Percentiles rank a stretch among this genome's conserved stretches.
Conservation (phyloP, 2,329 filamentous ascomycete species). For the Thyridium curvatum region DNA sequence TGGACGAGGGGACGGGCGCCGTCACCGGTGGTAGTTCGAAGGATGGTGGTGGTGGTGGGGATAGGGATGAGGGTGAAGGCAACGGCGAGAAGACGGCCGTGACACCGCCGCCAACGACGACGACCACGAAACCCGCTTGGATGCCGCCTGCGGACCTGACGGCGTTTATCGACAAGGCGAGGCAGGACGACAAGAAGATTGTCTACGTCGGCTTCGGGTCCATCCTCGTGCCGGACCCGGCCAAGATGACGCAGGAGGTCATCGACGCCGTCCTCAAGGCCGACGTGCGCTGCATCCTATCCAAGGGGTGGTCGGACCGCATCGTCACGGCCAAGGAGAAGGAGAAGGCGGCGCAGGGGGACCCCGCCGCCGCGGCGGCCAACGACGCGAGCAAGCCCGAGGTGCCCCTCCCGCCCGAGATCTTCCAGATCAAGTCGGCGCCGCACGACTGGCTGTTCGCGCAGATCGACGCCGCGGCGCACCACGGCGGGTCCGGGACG, state of each 20-base stretch:
- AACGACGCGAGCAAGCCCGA: conserved; percentile 45
- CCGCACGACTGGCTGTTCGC: conserved; percentile 96
- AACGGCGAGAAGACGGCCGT: neutral
- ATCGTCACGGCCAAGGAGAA: conserved; percentile 21
- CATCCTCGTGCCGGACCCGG: conserved; percentile 86
- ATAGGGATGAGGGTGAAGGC: neutral
- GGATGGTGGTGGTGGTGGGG: neutral
- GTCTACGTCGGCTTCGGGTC: conserved; percentile 97
- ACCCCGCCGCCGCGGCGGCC: neutral
- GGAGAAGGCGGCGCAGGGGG: conserved; percentile 11
- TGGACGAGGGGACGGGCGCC: conserved; percentile 55
- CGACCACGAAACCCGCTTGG: conserved; percentile 38
- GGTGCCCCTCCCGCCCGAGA: conserved; percentile 69
- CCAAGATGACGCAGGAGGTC: conserved; percentile 84
- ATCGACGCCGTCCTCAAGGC: conserved; percentile 86
- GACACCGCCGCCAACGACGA: conserved; percentile 17
- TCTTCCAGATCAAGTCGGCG: conserved; percentile 81
- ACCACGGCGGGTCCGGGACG: conserved; percentile 92
- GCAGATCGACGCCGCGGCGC: conserved; percentile 88
- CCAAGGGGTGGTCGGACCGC: conserved; percentile 95
- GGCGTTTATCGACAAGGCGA: conserved; percentile 78
- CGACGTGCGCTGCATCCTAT: conserved; percentile 89
- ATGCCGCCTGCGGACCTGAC: conserved; percentile 68
- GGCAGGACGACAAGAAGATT: conserved; percentile 77
- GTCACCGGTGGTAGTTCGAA: neutral